A percentile compares a stretch with the other conserved stretches of the same genome.
These are phyloP conservation scores for Trichoderma orchidacearum DNA, from an alignment of 495 filamentous ascomycete genomes.

Conservation along the genomic window DNA sequence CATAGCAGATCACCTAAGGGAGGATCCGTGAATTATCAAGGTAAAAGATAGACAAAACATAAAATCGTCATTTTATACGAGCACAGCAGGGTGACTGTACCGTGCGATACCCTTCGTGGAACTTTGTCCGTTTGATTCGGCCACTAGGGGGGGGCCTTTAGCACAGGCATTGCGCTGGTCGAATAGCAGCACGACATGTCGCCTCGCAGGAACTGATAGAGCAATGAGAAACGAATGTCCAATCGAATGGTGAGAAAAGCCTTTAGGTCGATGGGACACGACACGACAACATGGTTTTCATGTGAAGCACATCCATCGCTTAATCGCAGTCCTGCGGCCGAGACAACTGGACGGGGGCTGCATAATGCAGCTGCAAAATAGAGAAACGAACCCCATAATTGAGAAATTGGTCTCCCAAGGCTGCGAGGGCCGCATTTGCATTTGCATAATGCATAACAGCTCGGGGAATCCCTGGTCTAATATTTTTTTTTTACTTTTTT, in stretches of 20 bases:
- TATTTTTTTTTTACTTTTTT: too few relatives aligned
- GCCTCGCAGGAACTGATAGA: background rate
- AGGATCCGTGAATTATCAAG: background rate
- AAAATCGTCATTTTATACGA: background rate
- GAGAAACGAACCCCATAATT: background rate
- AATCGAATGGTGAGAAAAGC: background rate
- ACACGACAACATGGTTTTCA: background rate
- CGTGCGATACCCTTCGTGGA: background rate
- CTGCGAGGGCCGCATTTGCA: background rate
- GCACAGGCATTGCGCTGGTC: background rate
- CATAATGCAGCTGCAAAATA: background rate
- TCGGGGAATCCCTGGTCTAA: background rate
- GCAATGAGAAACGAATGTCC: background rate
- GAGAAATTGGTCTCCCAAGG: background rate
- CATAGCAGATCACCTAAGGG: background rate
- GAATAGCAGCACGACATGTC: conserved; percentile 1
- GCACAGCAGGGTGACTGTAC: background rate
- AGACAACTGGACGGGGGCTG: background rate
- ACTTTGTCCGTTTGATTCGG: background rate
- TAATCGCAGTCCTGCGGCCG: background rate
- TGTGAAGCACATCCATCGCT: background rate
- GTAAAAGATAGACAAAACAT: background rate
- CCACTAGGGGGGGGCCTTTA: background rate
- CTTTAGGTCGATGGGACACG: background rate
- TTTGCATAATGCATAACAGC: background rate